A percentile compares a stretch with the other conserved stretches of the same genome.
phyloP scores from a whole-genome alignment of 768 basidiomycete species.

The Dioszegia crocea region DNA sequence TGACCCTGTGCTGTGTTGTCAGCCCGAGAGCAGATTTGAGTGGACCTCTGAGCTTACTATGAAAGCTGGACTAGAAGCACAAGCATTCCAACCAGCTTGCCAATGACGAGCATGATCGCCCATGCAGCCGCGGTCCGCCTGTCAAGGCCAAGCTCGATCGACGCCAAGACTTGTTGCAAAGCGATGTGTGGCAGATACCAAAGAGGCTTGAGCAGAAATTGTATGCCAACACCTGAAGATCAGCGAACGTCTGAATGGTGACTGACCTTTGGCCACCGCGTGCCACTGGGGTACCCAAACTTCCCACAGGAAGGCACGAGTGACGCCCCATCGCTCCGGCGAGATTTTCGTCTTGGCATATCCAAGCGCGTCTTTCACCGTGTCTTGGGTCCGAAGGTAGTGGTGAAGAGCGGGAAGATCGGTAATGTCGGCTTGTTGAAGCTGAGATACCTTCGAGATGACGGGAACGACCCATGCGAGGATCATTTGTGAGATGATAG shows the following conservation, averaged over 20 bases:
- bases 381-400: constrained; percentile 22
- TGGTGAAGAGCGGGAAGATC: constrained; percentile 24
- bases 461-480: constrained; percentile 21
- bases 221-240: not conserved
- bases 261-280: constrained; percentile 2
- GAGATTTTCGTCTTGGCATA: not conserved
- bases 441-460: constrained; percentile 14
- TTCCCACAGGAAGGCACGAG: constrained; percentile 14
- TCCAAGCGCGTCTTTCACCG: constrained; percentile 13
- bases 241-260: not conserved
- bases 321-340: constrained; percentile 8
- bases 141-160: constrained; percentile 18
- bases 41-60: too few species aligned
- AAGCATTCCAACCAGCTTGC: constrained; percentile 9
- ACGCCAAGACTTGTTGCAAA: constrained; percentile 26
- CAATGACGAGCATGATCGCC: constrained; percentile 20
- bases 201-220: constrained; percentile 12
- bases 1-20: constrained; percentile 5
- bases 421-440: constrained; percentile 29
- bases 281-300: constrained; percentile 24
- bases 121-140: constrained; percentile 14
- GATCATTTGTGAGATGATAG: constrained; percentile 18
- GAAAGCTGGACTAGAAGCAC: constrained; percentile 7
- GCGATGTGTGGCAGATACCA: constrained; percentile 35
- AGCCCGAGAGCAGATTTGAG: too few species aligned